Evolutionary conservation across 2,329 filamentous ascomycete genomes (phyloP).

Genomic region (Penicillium sp.): DNA sequence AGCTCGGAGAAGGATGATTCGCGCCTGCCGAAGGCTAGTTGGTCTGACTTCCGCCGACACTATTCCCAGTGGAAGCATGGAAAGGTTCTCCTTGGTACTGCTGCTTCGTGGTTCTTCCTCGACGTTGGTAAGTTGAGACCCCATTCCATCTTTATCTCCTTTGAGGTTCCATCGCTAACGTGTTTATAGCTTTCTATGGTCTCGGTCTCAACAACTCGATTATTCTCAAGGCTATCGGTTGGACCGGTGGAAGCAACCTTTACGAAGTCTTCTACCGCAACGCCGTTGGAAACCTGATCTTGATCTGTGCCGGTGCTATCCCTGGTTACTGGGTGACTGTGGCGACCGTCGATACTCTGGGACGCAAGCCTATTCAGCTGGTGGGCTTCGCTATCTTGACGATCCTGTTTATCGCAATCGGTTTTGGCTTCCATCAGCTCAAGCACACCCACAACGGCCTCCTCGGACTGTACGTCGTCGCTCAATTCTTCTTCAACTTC

Average conservation of each 20-base stretch:
- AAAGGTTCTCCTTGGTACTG: conserved; percentile 73
- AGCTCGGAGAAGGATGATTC: conserved; percentile 57
- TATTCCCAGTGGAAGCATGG: conserved; percentile 72
- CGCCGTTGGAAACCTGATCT: conserved; percentile 75
- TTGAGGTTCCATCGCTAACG: background rate
- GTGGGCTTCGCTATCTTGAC: conserved; percentile 63
- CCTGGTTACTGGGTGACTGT: conserved; percentile 83
- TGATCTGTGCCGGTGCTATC: conserved; percentile 75
- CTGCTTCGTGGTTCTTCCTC: conserved; percentile 81
- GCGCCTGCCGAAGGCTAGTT: conserved; percentile 69
- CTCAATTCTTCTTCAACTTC: conserved; percentile 60
- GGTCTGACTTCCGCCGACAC: conserved; percentile 69
- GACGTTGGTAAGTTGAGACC: conserved; percentile 53
- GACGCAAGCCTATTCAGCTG: conserved; percentile 75
- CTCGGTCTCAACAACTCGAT: conserved; percentile 75
- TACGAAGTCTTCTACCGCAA: conserved; percentile 73
- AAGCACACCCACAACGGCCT: conserved; percentile 47
- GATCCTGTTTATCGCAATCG: conserved; percentile 62
- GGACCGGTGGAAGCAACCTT: conserved; percentile 62
- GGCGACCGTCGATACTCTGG: conserved; percentile 70
- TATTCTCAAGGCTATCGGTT: conserved; percentile 72
- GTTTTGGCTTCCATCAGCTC: conserved; percentile 54
- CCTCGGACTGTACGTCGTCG: conserved; percentile 63
- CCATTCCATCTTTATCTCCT: background rate
- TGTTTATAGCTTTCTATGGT: conserved; percentile 59